These are phyloP conservation scores for Phytopythium ostracodes DNA, from an alignment of 352 stramenopile genomes.

Conservation along the genomic window DNA sequence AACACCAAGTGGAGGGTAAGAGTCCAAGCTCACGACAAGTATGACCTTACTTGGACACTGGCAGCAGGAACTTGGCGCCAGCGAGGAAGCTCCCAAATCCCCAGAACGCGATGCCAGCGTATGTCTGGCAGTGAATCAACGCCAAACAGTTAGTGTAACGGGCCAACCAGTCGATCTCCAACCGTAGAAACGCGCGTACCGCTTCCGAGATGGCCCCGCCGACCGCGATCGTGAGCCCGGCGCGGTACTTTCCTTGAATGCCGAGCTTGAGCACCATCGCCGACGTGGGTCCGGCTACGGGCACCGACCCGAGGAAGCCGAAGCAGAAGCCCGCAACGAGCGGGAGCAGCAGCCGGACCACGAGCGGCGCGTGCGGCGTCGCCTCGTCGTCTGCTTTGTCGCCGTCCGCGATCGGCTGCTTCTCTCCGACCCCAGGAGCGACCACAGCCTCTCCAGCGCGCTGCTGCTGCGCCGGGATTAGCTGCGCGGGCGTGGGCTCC, in stretches of 20 bases:
- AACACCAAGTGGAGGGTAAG: background rate
- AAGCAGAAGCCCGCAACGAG: constrained; percentile 80
- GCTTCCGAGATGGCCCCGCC: constrained; percentile 82
- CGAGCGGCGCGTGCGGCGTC: constrained; percentile 25
- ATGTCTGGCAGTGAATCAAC: constrained; percentile 39
- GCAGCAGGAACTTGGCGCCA: constrained; percentile 76
- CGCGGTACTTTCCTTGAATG: constrained; percentile 83
- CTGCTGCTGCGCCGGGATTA: constrained; percentile 2
- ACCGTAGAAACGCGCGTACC: constrained; percentile 18
- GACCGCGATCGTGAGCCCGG: constrained; percentile 74
- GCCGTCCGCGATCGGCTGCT: background rate
- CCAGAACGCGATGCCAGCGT: constrained; percentile 87
- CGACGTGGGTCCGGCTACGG: constrained; percentile 77
- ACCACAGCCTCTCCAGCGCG: background rate
- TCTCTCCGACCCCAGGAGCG: background rate
- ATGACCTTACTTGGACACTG: constrained; percentile 75
- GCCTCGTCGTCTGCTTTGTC: background rate
- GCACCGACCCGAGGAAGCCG: constrained; percentile 82
- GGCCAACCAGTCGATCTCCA: background rate
- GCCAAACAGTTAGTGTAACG: constrained; percentile 4
- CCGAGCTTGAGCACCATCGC: constrained; percentile 87
- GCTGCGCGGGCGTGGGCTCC: constrained; percentile 6
- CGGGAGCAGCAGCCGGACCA: constrained; percentile 64
- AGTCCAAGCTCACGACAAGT: background rate
- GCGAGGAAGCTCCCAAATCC: constrained; percentile 87